Evolutionary conservation across 345 rosid species (phyloP), one percentile per base, ranked within the genome.

Genomic region (Acer negundo): DNA sequence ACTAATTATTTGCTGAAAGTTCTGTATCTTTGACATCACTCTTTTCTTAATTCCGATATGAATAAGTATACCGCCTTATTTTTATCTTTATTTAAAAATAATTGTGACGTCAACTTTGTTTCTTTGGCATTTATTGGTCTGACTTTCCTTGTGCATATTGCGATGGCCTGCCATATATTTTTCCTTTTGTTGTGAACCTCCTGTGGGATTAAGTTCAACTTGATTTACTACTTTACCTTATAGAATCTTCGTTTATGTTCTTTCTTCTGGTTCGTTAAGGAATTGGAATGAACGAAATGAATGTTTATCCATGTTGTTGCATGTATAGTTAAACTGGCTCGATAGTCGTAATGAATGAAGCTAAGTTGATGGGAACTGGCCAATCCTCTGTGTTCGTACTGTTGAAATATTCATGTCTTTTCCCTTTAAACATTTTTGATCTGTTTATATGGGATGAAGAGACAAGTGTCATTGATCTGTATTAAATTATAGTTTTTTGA

Each of bases 391-490:
- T 42, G 11, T 28, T 70, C 42, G 3, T 28, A 28, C 10, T 55
- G 35, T 55, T 53, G 35, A 69, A 69, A 26, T 51, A 53, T 17
- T 70, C 61, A 49, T 38, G 40, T 24, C n/a, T 31, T 58, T 72
- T 59, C 47, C 10, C 16, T 40, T 10, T n/a, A 20, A 9, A 10
- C 75, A 11, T 38, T 40, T 1, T n/a, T 55, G 24, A 53, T 26
- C 26, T 56, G 4, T 59, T 56, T 56, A 35, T 40, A 22, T 55
- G 51, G 26, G 35, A 71, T 51, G 24, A 10, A 71, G 24, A 28
- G 47, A n/a, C 31, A n/a, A 20, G 13, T 58, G 42, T 61, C 19
- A 20, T n/a, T 10, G 28, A 35, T 35, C 0, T 40, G 26, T 71
- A 6, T n/a, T 71, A 62, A 55, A 16, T 3, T 11, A 69, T 69